Conservation (phyloP, 371 early-diverging fungal species). For the Zancudomyces culisetae region DNA sequence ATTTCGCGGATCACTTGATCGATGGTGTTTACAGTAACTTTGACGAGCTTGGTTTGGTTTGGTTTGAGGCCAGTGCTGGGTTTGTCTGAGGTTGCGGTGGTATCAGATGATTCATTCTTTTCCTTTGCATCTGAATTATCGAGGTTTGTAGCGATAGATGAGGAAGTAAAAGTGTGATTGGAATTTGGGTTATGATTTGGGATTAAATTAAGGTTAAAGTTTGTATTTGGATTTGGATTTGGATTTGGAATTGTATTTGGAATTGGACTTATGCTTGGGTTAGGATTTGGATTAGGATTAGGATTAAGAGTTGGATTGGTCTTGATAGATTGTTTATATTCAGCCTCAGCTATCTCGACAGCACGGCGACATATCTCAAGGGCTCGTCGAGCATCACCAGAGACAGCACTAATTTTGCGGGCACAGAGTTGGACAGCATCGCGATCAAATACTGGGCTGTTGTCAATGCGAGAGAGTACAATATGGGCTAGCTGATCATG, state of each 20-base stretch:
- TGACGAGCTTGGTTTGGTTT: conserved; percentile 4
- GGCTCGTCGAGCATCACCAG: conserved; percentile 93
- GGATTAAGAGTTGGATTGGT: too few species aligned
- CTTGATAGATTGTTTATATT: conserved; percentile 6
- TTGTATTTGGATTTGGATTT: too few species aligned
- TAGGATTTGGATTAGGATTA: too few species aligned
- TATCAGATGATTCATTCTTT: not conserved
- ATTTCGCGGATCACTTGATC: conserved; percentile 66
- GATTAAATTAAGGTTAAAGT: too few species aligned
- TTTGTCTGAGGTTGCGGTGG: not conserved
- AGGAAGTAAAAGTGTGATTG: not conserved
- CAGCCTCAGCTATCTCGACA: conserved; percentile 58
- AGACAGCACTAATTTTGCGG: conserved; percentile 83
- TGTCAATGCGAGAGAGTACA: conserved; percentile 55
- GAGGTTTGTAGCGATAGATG: not conserved
- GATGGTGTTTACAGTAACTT: conserved; percentile 56
- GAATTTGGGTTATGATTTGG: too few species aligned
- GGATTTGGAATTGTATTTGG: too few species aligned
- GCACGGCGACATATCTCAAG: conserved; percentile 85
- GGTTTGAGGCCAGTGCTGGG: not conserved
- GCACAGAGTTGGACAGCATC: conserved; percentile 88
- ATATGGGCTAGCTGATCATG: conserved; percentile 66
- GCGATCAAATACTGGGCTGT: conserved; percentile 45
- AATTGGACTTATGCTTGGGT: not conserved
- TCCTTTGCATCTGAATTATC: not conserved